A percentile compares a stretch with the other conserved stretches of the same genome.
Conservation (phyloP, 2,329 filamentous ascomycete genomes). For the Nothophoma quercina region DNA sequence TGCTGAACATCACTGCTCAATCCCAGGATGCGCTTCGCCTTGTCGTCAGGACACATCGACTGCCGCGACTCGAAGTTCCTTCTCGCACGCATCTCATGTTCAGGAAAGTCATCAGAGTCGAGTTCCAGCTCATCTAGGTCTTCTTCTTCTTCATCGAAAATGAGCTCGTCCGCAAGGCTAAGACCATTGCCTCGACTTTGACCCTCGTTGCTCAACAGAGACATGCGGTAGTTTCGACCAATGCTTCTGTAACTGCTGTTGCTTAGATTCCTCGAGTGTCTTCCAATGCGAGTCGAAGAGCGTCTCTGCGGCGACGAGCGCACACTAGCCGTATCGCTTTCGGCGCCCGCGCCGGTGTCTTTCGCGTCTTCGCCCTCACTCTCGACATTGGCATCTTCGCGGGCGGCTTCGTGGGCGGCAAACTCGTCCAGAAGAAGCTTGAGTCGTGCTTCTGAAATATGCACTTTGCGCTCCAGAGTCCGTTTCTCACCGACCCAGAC, state of each 20-base stretch:
- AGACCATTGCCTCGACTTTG: slow-evolving; percentile 68
- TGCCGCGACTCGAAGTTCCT: slow-evolving; percentile 52
- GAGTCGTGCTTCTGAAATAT: slow-evolving; percentile 87
- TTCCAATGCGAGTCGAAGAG: slow-evolving; percentile 50
- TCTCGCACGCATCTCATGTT: slow-evolving; percentile 52
- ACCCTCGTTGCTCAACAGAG: slow-evolving; percentile 65
- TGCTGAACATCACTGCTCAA: slow-evolving; percentile 44
- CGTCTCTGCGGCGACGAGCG: slow-evolving; percentile 66
- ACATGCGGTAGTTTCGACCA: slow-evolving; percentile 71
- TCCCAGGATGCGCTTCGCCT: slow-evolving; percentile 56
- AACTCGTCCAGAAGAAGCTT: slow-evolving; percentile 88
- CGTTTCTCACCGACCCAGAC: slow-evolving; percentile 85
- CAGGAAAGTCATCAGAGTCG: slow-evolving; percentile 68
- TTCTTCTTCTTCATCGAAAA: slow-evolving; percentile 80
- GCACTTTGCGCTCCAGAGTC: slow-evolving; percentile 81
- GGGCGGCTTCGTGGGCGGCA: slow-evolving; percentile 67
- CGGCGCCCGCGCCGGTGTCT: slow-evolving; percentile 63
- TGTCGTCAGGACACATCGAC: slow-evolving; percentile 52
- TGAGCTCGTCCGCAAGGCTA: slow-evolving; percentile 89
- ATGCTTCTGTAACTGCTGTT: slow-evolving; percentile 61
- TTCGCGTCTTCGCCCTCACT: slow-evolving; percentile 68
- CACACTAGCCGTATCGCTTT: slow-evolving; percentile 75
- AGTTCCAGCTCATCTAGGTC: slow-evolving; percentile 62
- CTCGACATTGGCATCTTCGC: slow-evolving; percentile 53
- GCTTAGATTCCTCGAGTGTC: slow-evolving; percentile 66